Evolutionary conservation across 1,139 yeast genomes (phyloP), one percentile per base, ranked within the genome.

Genomic region (Candida mesenterica): DNA sequence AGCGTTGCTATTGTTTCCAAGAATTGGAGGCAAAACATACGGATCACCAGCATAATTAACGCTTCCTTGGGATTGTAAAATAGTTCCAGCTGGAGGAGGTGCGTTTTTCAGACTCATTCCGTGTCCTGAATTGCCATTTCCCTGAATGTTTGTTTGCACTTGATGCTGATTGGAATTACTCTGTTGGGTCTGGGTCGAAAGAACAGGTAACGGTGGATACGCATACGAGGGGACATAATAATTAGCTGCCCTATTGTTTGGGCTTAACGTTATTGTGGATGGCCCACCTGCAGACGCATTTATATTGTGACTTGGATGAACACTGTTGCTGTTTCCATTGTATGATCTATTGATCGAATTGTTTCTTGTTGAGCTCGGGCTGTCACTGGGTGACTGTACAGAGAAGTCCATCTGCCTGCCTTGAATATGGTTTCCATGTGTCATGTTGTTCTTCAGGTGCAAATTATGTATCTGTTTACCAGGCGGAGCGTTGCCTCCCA

Each of bases 11-110:
- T 10, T 18, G n/a, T 28, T 28, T n/a, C 31, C 34, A 24, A 28
- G 27, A 5, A 38, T 27, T n/a, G 41, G 41, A n/a, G 41, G 41
- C 25, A 38, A 32, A 12, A 38, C 38, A 19, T 37, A 37, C 3
- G 38, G 40, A 15, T 37, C 40, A 3, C 32, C 15, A 12, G 26
- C 6, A n/a, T 10, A 28, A 28, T 6, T 17, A 10, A 28, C 19
- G 15, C 17, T 28, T 3, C 24, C 24, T 12, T 28, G 31, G 5
- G 31, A 28, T 16, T 28, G 31, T 17, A 28, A 28, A 12, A 28
- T 24, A 2, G 31, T 20, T 7, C 31, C 31, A 10, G 23, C 24
- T 5, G 24, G 15, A 4, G 31, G 31, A 4, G 28, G 28, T 14
- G 9, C 22, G 6, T 6, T 19, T 19, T 19, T 19, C 22, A n/a